These are phyloP conservation scores for Mycena amicta DNA, from an alignment of 768 basidiomycete species.

Conservation along the genomic window DNA sequence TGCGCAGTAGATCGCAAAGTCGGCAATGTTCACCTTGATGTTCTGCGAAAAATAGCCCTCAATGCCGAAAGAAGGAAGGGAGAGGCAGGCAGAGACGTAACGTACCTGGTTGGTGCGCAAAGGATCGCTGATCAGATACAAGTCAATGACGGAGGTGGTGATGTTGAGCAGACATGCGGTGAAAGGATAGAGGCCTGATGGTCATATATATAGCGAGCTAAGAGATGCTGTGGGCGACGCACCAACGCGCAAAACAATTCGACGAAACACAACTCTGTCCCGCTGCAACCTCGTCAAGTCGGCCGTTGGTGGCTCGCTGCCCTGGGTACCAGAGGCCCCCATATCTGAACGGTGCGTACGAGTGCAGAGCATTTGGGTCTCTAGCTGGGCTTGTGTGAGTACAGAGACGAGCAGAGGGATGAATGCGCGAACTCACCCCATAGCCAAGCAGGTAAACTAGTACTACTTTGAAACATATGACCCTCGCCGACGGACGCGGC, in stretches of 20 bases:
- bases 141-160: conserved; percentile 1
- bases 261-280: background rate
- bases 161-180: conserved; percentile 2
- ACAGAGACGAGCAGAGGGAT: too few relatives aligned
- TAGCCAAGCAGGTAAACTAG: background rate
- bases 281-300: background rate
- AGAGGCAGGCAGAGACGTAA: too few relatives aligned
- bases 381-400: too few relatives aligned
- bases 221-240: background rate
- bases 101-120: background rate
- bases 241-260: conserved; percentile 8
- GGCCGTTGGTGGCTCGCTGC: background rate
- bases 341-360: too few relatives aligned
- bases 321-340: background rate
- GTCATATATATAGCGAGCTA: too few relatives aligned
- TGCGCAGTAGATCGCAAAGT: background rate
- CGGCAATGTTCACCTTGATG: background rate
- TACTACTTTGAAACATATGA: background rate
- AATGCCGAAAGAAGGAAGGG: background rate
- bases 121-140: background rate
- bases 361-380: background rate
- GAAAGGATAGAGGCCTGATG: conserved; percentile 4
- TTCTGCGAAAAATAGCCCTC: background rate
- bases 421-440: background rate
- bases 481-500: background rate